A percentile compares a stretch with the other conserved stretches of the same genome.
These are phyloP conservation scores for Hericium coralloides DNA, from an alignment of 768 basidiomycete genomes.

Conservation along the genomic window DNA sequence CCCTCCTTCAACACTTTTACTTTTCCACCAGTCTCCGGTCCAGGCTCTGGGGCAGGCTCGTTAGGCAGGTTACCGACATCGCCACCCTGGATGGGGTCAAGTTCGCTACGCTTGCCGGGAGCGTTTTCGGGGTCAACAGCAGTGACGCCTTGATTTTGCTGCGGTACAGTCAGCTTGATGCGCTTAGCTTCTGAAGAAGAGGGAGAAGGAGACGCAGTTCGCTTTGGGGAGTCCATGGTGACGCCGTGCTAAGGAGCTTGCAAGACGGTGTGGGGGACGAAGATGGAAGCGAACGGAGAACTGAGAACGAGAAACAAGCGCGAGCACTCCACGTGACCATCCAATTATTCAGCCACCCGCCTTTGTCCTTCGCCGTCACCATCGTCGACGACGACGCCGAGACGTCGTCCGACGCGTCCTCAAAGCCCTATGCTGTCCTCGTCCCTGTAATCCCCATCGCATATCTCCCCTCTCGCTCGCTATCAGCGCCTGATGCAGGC, in stretches of 20 bases:
- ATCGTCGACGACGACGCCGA: too few species aligned
- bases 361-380: too few species aligned
- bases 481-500: conserved; percentile 2
- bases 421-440: too few species aligned
- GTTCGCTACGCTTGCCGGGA: conserved; percentile 79
- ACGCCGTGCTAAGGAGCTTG: neutral
- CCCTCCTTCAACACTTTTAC: conserved; percentile 33
- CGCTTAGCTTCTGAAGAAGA: conserved; percentile 25
- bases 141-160: conserved; percentile 50
- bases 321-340: too few species aligned
- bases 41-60: conserved; percentile 22
- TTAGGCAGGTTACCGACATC: conserved; percentile 69
- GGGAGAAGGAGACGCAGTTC: conserved; percentile 27
- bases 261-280: neutral
- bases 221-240: conserved; percentile 25
- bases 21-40: conserved; percentile 22
- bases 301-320: too few species aligned
- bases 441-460: too few species aligned
- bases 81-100: conserved; percentile 71
- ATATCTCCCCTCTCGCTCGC: too few species aligned
- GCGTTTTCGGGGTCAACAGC: conserved; percentile 75
- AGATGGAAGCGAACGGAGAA: too few species aligned
- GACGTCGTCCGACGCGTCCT: too few species aligned
- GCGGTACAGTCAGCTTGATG: conserved; percentile 25
- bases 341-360: too few species aligned